Conservation (phyloP, 306 rosid genomes). For the Herpetospermum pedunculosum region DNA sequence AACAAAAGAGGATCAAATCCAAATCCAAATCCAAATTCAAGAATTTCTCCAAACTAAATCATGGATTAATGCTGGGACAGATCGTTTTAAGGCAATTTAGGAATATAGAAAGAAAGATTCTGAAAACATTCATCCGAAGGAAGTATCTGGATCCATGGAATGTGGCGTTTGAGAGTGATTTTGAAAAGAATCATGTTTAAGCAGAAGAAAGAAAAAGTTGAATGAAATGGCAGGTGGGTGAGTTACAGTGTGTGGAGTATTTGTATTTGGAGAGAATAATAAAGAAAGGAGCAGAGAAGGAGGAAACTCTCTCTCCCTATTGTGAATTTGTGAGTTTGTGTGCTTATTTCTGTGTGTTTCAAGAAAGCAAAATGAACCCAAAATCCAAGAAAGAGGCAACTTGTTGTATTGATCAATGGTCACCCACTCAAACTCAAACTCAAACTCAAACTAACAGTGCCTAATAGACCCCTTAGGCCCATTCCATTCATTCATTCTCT, state of each 20-base stretch:
- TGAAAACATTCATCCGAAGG: conserved; percentile 63
- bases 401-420: neutral
- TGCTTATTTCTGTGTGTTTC: conserved; percentile 11
- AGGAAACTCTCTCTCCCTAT: conserved; percentile 5
- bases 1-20: conserved; percentile 19
- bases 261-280: neutral
- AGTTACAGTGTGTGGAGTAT: neutral
- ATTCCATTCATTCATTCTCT: neutral
- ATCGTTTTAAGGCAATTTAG: conserved; percentile 58
- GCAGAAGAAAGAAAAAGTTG: neutral
- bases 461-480: neutral
- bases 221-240: neutral
- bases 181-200: too few species aligned
- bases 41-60: conserved; percentile 50
- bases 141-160: conserved; percentile 66
- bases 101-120: conserved; percentile 71
- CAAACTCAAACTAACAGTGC: conserved; percentile 7
- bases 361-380: conserved; percentile 6
- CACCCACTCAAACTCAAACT: neutral
- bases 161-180: too few species aligned
- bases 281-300: too few species aligned
- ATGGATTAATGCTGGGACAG: conserved; percentile 53
- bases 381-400: neutral
- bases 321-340: conserved; percentile 15
- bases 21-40: too few species aligned